A percentile compares a stretch with the other conserved stretches of the same genome.
phyloP scores from a whole-genome alignment of 805 yeast genomes.

The Danielia oregonensis region DNA sequence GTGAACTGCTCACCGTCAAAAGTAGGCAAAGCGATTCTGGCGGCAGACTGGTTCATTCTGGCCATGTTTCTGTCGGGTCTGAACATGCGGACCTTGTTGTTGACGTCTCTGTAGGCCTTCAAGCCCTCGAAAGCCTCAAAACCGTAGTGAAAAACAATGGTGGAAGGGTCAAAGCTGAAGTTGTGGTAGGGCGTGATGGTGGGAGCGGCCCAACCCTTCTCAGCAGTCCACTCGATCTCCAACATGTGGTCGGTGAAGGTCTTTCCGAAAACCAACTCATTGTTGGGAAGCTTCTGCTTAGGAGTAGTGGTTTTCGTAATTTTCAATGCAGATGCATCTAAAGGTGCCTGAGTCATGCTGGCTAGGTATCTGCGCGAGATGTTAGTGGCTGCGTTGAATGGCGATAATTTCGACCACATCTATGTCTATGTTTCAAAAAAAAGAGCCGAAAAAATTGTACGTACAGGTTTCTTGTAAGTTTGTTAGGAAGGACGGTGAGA shows the following conservation, averaged over 20 bases:
- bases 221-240: conserved; percentile 74
- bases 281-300: conserved; percentile 33
- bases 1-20: conserved; percentile 77
- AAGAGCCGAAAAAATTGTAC: not conserved
- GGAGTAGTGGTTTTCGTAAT: conserved; percentile 37
- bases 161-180: conserved; percentile 76
- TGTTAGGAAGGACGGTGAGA: not conserved
- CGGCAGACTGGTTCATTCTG: conserved; percentile 86
- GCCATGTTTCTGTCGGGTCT: conserved; percentile 90
- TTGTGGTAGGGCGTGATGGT: conserved; percentile 81
- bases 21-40: conserved; percentile 82
- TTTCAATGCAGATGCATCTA: conserved; percentile 37
- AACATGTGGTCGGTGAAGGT: conserved; percentile 87
- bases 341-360: conserved; percentile 22
- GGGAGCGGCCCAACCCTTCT: conserved; percentile 86
- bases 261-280: conserved; percentile 40
- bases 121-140: conserved; percentile 95
- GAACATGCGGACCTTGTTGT: conserved; percentile 68
- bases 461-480: not conserved
- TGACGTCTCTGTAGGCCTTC: conserved; percentile 72
- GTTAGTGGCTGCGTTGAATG: conserved; percentile 10
- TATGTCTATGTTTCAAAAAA: not conserved
- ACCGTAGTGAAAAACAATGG: conserved; percentile 90
- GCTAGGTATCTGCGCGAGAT: conserved; percentile 13
- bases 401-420: not conserved